Base-by-base conservation (phyloP, 306 rosid species). In the Lathyrus sativus region DNA sequence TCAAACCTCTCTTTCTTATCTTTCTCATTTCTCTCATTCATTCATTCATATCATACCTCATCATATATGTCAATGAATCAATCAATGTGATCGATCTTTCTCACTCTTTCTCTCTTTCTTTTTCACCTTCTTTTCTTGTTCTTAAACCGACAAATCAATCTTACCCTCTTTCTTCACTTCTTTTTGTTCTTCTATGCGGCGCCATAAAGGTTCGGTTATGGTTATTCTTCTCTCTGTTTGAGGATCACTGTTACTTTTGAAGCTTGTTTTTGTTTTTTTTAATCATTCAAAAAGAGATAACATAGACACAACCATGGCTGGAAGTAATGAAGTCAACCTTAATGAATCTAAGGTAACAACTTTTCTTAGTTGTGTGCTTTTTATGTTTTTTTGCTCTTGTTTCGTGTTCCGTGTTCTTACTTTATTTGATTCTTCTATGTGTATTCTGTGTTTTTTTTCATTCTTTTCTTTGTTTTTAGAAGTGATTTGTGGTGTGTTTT, bases 271-370 rank as follows among this genome's bases (percentile, higher is more conserved):
- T 63, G 7, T 26, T 31, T 80, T 65, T 68, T n/a, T 33, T 8
- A 63, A 46, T 80, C 56, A 69, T 58, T 58, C 55, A 12, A 5
- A 54, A 13, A 53, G 50, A 44, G 22, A 45, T 75, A 43, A 39
- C 41, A 49, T 4, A 7, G 11, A 14, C 50, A 41, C 74, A 79
- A 61, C 65, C 65, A 86, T 88, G 95, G 86, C 95, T 72, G 84
- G 90, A 3, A 77, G 84, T 66, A 83, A 74, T 83, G 90, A 83
- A 77, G 88, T 88, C 90, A 88, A 88, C 85, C 88, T 81, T 49
- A 85, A 65, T 79, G 95, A 88, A 85, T 88, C 90, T 73, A 88
- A 80, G 93, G 97, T 91, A 82, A 70, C 11, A 9, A 19, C 31
- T 62, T 62, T 67, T 46, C 71, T 39, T 74, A 0, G 10, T 14